Evolutionary conservation across 2,329 filamentous ascomycete genomes (phyloP), one percentile per base, ranked within the genome.

Genomic region (Emmonsia crescens): DNA sequence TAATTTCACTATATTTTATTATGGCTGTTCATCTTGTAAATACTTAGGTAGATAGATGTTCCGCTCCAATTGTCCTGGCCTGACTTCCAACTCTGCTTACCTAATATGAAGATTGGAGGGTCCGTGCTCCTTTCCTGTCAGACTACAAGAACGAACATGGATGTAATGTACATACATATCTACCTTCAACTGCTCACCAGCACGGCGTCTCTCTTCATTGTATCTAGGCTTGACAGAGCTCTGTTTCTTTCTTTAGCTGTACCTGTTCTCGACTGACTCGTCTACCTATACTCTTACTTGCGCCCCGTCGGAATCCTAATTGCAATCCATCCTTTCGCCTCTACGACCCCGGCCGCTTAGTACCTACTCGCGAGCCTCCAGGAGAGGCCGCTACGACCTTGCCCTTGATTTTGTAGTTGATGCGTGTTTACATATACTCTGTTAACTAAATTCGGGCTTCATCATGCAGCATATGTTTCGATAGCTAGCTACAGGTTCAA

Each of bases 401-500:
- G n/a, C 8, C 12, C 33, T 24, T 5, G 19, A 14, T 38, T 56
- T 24, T 24, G 9, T 33, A 19, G 10, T 33, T 27, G 36, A 24
- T 42, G 21, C 21, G n/a, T 36, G 10, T 16, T 1, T 16, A 42
- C 29, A 42, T 29, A 19, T 12, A n/a, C 55, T 19, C 5, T 57
- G 3, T 10, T 44, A 44, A 16, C 24, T 29, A n/a, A 16, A 55
- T 36, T 38, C 6, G 27, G 38, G 31, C n/a, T 60, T 54, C 48
- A 31, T 48, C 2, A 60, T 60, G 58, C 42, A 52, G 44, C 27
- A 52, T 60, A 24, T n/a, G n/a, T 48, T 54, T 33, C n/a, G 49
- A 60, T 60, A 60, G 27, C 19, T 29, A 38, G n/a, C 46, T 54
- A 12, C 36, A 14, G 46, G 49, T 19, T 14, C 31, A 33, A 24